Evolutionary conservation across 148 eudicot species (phyloP), one percentile per base, ranked within the genome.

Genomic region (Rhododendron mucronatum): DNA sequence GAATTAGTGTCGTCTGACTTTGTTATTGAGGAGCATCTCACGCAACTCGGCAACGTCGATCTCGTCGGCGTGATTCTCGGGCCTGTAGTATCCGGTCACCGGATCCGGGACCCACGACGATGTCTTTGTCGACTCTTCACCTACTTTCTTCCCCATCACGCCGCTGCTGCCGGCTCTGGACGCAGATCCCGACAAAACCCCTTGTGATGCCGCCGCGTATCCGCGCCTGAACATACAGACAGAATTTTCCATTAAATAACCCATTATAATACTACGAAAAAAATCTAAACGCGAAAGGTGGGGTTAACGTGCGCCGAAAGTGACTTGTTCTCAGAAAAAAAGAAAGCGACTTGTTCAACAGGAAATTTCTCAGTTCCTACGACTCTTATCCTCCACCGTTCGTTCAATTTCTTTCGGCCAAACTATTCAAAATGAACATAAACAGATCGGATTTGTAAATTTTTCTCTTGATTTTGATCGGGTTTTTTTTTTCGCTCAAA

Each of bases 101-200:
- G 98, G 98, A 86, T 96, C 98, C 2, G 98, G 98, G 26, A 92
- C 89, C 98, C 98, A 96, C 8, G 98, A 86, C 9, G 98, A 86
- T 6, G 88, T 88, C 4, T 86, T 86, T 9, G 91, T 48, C 23
- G 85, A 28, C 12, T 75, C 88, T 74, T 81, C 84, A 81, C 85
- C 77, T 39, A 74, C 28, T 18, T 86, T 91, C 80, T 86, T 88
- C 77, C 81, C 86, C 48, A 51, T 59, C 69, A 41, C 59, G 61
- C 78, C 37, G 18, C 37, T 53, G 59, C 59, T 55, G 9, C 15
- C 78, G 10, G 73, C 73, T 65, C 76, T 41, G 18, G 48, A 23
- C 16, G 44, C 81, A 21, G 33, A 69, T 44, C 83, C 55, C 16
- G 67, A 83, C 85, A 41, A 76, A 0, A 84, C 85, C 28, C 91